Base-by-base conservation (phyloP, 768 basidiomycete species). In the Phanerochaete sordida region DNA sequence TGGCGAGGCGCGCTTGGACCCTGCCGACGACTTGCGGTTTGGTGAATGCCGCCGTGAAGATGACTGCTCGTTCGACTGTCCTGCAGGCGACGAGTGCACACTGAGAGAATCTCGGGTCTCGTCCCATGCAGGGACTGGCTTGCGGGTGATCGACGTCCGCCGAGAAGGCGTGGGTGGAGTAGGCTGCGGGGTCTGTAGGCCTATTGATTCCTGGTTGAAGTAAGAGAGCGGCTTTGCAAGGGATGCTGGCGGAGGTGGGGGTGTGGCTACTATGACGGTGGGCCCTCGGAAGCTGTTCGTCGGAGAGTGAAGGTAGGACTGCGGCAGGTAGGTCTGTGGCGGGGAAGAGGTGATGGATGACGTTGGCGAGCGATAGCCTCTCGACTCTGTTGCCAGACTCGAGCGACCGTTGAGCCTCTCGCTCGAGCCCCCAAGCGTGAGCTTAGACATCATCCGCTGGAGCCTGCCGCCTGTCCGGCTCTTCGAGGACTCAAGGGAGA, bases 371-470 rank as follows among this genome's bases (percentile, higher is more conserved):
- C 51, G 46, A 24, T 59, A 72, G 23, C 69, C 70, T 59, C 66
- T 72, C 33, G 69, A 68, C 47, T 72, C 74, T 52, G 66, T 63
- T 35, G 62, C 47, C 55, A 69, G 58, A 43, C 39, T 43, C 21
- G 81, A 79, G 62, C 48, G 59, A 1, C 60, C 63, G 55, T 64
- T 69, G 58, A 69, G 58, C 46, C 52, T 66, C 52, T 73, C 75
- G 56, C 84, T 75, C 45, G 66, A 73, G 37, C 66, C 68, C 39
- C 67, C 67, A 21, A 69, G 69, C 37, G 83, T 86, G 27, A 93
- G 76, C 65, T 85, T 87, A 21, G 91, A 92, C 66, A 95, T 89
- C 86, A 95, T 92, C 63, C 86, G 83, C 72, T 88, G 87, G 61
- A 94, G 74, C 26, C 90, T 81, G 4, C 39, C 39, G 50, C 84